phyloP scores from a whole-genome alignment of 805 yeast species.

The Wickerhamomyces chambardii region DNA sequence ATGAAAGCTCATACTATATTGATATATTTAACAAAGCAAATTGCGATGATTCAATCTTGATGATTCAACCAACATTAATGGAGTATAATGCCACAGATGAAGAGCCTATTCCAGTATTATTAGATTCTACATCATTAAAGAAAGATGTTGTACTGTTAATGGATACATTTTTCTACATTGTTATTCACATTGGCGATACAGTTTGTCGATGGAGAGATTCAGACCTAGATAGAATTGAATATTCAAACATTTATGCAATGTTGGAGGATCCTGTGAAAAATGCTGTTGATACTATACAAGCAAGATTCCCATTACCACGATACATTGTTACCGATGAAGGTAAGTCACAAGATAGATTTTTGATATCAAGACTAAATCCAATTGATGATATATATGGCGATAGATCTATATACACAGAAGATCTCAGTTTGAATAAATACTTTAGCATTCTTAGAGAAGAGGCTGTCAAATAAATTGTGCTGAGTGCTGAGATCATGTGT shows the following conservation, averaged over 20 bases:
- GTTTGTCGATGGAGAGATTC: slow-evolving; percentile 93
- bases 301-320: slow-evolving; percentile 93
- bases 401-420: no score
- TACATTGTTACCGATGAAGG: slow-evolving; percentile 95
- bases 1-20: slow-evolving; percentile 91
- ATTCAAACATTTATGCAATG: slow-evolving; percentile 70
- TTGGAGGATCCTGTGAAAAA: slow-evolving; percentile 81
- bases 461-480: no score
- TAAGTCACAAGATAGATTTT: slow-evolving; percentile 93
- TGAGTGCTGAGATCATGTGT: no score
- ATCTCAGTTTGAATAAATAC: no score
- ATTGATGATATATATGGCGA: slow-evolving; percentile 77
- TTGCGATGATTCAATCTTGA: slow-evolving; percentile 80
- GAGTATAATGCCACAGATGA: slow-evolving; percentile 61
- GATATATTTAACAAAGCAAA: slow-evolving; percentile 82
- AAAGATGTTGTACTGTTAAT: slow-evolving; percentile 77
- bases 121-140: slow-evolving; percentile 83
- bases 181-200: slow-evolving; percentile 86
- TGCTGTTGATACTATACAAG: slow-evolving; percentile 79
- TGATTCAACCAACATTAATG: slow-evolving; percentile 93
- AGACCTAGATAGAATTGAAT: slow-evolving; percentile 79
- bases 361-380: slow-evolving; percentile 88
- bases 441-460: no score
- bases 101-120: slow-evolving; percentile 78
- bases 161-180: slow-evolving; percentile 93